These are phyloP conservation scores for Fusarium sp. DNA, from an alignment of 2,329 filamentous ascomycete species.

Conservation along the genomic window DNA sequence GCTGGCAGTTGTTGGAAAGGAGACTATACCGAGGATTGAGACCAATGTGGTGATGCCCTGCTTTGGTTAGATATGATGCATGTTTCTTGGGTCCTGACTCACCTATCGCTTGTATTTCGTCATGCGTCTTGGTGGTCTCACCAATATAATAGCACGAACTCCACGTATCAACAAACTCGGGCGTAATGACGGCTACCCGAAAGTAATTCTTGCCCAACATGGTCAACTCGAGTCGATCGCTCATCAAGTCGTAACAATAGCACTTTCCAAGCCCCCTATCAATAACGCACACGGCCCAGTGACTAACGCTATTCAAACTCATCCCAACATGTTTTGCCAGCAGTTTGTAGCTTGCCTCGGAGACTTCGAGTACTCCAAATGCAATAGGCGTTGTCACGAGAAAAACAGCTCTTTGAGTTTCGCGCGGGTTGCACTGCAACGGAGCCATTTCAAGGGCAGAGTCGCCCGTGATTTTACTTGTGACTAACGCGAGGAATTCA, in stretches of 20 bases:
- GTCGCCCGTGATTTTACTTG: slow-evolving; percentile 39
- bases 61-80: neutral
- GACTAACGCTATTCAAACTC: slow-evolving; percentile 47
- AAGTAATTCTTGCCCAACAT: slow-evolving; percentile 46
- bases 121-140: slow-evolving; percentile 46
- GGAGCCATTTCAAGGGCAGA: slow-evolving; percentile 41
- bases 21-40: slow-evolving; percentile 38
- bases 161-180: slow-evolving; percentile 44
- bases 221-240: slow-evolving; percentile 43
- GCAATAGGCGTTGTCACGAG: slow-evolving; percentile 44
- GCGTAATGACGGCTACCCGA: slow-evolving; percentile 34
- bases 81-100: neutral
- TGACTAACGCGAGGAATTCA: slow-evolving; percentile 35
- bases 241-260: slow-evolving; percentile 48
- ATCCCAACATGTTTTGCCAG: slow-evolving; percentile 44
- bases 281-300: slow-evolving; percentile 47
- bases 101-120: slow-evolving; percentile 44
- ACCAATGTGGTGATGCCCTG: slow-evolving; percentile 37
- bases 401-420: slow-evolving; percentile 42
- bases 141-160: slow-evolving; percentile 48
- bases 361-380: slow-evolving; percentile 42
- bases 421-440: slow-evolving; percentile 29
- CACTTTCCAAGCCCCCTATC: slow-evolving; percentile 37
- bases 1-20: slow-evolving; percentile 46
- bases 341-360: slow-evolving; percentile 40